Percentiles rank a stretch among this genome's conserved stretches.
Conservation (phyloP, 2,329 filamentous ascomycete genomes). For the Fusarium burgessii region DNA sequence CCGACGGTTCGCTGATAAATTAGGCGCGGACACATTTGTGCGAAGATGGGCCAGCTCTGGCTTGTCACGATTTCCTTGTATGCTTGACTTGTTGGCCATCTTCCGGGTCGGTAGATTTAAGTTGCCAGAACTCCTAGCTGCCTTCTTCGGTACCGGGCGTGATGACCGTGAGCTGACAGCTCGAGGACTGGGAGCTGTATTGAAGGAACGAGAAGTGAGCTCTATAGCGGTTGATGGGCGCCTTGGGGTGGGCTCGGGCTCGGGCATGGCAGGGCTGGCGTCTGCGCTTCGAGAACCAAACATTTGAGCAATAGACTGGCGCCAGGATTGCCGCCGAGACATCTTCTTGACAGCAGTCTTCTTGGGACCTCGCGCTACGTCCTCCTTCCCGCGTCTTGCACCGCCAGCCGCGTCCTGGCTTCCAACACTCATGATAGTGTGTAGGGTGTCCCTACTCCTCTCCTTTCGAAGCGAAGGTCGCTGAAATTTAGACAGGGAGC, state of each 20-base stretch:
- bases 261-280: slow-evolving; percentile 5
- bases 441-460: slow-evolving; percentile 61
- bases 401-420: slow-evolving; percentile 53
- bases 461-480: slow-evolving; percentile 54
- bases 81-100: neutral
- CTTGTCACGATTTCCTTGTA: slow-evolving; percentile 19
- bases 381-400: slow-evolving; percentile 17
- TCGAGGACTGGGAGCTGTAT: neutral
- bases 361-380: neutral
- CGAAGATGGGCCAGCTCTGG: slow-evolving; percentile 31
- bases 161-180: slow-evolving; percentile 2
- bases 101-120: slow-evolving; percentile 15
- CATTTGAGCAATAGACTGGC: slow-evolving; percentile 32
- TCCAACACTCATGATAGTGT: slow-evolving; percentile 64
- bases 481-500: slow-evolving; percentile 51
- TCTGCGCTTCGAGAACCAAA: slow-evolving; percentile 33
- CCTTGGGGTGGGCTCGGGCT: slow-evolving; percentile 5
- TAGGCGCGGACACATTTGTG: slow-evolving; percentile 44
- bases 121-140: slow-evolving; percentile 9
- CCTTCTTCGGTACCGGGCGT: slow-evolving; percentile 7
- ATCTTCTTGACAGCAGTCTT: slow-evolving; percentile 14
- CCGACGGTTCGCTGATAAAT: slow-evolving; percentile 39
- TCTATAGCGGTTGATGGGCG: slow-evolving; percentile 28
- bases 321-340: slow-evolving; percentile 35
- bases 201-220: neutral